These are phyloP conservation scores for Hyaloperonospora arabidopsidis DNA, from an alignment of 352 stramenopile species.

Conservation along the genomic window DNA sequence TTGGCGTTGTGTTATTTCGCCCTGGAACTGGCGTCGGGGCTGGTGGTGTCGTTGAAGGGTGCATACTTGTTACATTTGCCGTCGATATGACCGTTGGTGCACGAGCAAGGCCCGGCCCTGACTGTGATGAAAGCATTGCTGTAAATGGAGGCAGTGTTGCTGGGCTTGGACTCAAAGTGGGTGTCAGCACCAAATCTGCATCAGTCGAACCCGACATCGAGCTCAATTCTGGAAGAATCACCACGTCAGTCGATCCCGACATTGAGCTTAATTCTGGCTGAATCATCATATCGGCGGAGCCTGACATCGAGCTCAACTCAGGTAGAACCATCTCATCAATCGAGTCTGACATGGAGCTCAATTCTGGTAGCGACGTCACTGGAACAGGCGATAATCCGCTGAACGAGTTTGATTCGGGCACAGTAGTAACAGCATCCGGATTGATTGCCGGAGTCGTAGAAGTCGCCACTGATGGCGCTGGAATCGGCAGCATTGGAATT, in stretches of 20 bases:
- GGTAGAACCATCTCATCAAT: too few species aligned
- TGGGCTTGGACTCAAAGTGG: slow-evolving; percentile 11
- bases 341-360: background rate
- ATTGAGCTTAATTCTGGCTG: too few species aligned
- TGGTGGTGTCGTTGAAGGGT: slow-evolving; percentile 12
- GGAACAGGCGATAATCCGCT: slow-evolving; percentile 15
- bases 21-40: slow-evolving; percentile 3
- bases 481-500: background rate
- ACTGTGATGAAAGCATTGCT: slow-evolving; percentile 11
- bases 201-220: slow-evolving; percentile 1
- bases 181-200: background rate
- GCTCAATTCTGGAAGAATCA: slow-evolving; percentile 5
- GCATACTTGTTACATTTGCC: slow-evolving; percentile 10
- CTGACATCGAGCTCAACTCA: too few species aligned
- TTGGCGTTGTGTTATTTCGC: slow-evolving; percentile 10
- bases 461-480: slow-evolving; percentile 2
- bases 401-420: slow-evolving; percentile 4
- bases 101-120: slow-evolving; percentile 7
- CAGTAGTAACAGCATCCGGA: background rate
- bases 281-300: too few species aligned
- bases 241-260: background rate
- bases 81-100: slow-evolving; percentile 7
- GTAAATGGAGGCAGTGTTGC: slow-evolving; percentile 21
- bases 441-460: background rate
- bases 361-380: slow-evolving; percentile 7